These are phyloP conservation scores for Aspergillus sp. DNA, from an alignment of 2,329 filamentous ascomycete genomes.

Conservation along the genomic window DNA sequence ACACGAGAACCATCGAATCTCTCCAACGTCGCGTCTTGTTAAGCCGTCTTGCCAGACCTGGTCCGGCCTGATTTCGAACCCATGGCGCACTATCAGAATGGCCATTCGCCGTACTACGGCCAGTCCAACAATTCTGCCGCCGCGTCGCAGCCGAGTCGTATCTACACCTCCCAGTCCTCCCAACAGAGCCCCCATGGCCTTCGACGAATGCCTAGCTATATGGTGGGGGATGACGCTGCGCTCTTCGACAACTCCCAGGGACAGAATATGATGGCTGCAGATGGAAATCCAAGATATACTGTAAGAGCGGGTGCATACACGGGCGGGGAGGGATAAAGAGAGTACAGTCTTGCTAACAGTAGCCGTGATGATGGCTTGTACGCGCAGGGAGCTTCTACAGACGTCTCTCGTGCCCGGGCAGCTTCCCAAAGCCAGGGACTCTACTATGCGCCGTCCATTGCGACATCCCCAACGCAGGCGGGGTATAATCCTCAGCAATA, in stretches of 20 bases:
- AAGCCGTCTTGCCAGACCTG: background rate
- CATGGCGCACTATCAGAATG: slow-evolving; percentile 56
- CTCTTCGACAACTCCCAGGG: slow-evolving; percentile 39
- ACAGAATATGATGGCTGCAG: slow-evolving; percentile 27
- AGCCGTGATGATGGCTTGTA: slow-evolving; percentile 27
- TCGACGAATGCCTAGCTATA: slow-evolving; percentile 65
- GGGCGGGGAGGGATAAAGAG: slow-evolving; percentile 31
- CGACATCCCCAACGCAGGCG: slow-evolving; percentile 40
- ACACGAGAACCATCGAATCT: background rate
- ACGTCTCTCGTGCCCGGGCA: slow-evolving; percentile 32
- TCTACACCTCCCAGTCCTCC: slow-evolving; percentile 37
- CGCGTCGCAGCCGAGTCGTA: slow-evolving; percentile 21
- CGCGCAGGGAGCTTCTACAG: slow-evolving; percentile 31
- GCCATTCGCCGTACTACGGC: slow-evolving; percentile 44
- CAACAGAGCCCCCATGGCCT: slow-evolving; percentile 38
- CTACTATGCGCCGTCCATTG: slow-evolving; percentile 31
- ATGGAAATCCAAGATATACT: slow-evolving; percentile 28
- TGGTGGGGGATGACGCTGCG: slow-evolving; percentile 66
- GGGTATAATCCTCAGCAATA: slow-evolving; percentile 63
- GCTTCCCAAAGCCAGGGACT: slow-evolving; percentile 48
- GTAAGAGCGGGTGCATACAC: slow-evolving; percentile 30
- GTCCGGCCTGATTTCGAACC: slow-evolving; percentile 1
- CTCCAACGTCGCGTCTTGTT: background rate
- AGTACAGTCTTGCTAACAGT: slow-evolving; percentile 17
- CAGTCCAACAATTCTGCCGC: slow-evolving; percentile 25